These are phyloP conservation scores for Thraustotheca clavata DNA, from an alignment of 352 stramenopile species.

Conservation along the genomic window DNA sequence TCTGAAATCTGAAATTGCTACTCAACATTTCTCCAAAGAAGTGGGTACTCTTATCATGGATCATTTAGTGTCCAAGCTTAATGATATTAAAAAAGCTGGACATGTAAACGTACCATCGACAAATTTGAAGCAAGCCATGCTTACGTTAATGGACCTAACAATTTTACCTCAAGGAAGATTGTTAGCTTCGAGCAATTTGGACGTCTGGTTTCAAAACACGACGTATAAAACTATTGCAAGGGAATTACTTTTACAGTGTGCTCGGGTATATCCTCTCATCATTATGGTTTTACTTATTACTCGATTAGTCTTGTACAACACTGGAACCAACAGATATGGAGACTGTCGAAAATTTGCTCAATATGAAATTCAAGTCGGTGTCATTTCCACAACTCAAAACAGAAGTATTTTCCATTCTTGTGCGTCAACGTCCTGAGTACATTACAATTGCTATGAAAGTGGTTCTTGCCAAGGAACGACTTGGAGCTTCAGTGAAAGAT, in stretches of 20 bases:
- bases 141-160: slow-evolving; percentile 16
- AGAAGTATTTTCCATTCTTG: slow-evolving; percentile 71
- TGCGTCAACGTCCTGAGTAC: slow-evolving; percentile 60
- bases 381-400: slow-evolving; percentile 81
- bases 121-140: slow-evolving; percentile 17
- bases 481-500: slow-evolving; percentile 78
- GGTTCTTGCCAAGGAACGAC: slow-evolving; percentile 61
- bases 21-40: not conserved
- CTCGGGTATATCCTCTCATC: not conserved
- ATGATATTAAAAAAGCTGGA: slow-evolving; percentile 15
- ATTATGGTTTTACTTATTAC: not conserved
- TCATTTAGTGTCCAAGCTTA: slow-evolving; percentile 17
- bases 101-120: not conserved
- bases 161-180: slow-evolving; percentile 12
- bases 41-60: slow-evolving; percentile 10
- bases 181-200: slow-evolving; percentile 13
- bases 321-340: slow-evolving; percentile 44
- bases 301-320: slow-evolving; percentile 44
- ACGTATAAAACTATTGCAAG: slow-evolving; percentile 13
- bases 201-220: slow-evolving; percentile 14
- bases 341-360: slow-evolving; percentile 65
- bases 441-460: slow-evolving; percentile 57
- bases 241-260: slow-evolving; percentile 13
- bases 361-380: slow-evolving; percentile 80
- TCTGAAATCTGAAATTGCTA: slow-evolving; percentile 41